Evolutionary conservation across 148 eudicot genomes (phyloP), one percentile per base, ranked within the genome.

Genomic region (Pharnaceum exiguum): DNA sequence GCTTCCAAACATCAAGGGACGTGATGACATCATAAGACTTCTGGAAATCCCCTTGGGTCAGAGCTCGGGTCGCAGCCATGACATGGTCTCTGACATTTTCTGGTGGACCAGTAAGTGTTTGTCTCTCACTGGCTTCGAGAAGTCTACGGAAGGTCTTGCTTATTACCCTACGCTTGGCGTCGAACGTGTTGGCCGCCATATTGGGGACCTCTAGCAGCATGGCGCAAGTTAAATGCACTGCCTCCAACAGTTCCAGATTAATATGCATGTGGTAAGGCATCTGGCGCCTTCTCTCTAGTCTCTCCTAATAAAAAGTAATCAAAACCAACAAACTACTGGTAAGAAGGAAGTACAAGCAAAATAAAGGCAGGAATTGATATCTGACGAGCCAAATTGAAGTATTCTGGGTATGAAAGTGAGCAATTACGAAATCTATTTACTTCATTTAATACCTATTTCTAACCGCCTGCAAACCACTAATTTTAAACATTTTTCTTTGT

Each of bases 211-310:
- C 95, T 1, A 86, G 78, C 58, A 86, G 72, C 89, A 86, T 86
- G 25, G 95, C 95, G 62, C 95, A 74, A 16, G 75, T 86, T 31
- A 86, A 57, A 60, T 86, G 95, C 18, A 83, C 86, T 18, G 95
- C 76, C 54, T 86, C 95, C 5, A 86, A 74, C 56, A 86, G 86
- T 57, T 86, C 95, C 2, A 86, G 95, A 59, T 80, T 86, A 47
- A 83, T 86, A 64, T 86, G 95, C 95, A 86, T 82, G 66, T 86
- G 89, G 77, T 82, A 86, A 11, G 95, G 95, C 95, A 86, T 86
- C 73, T 83, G 89, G 1, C 88, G 75, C 52, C 86, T 69, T 74
- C 86, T 86, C 65, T 83, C 95, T 65, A 80, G 23, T 28, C 86
- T 78, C 65, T 86, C 89, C 95, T 86, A 77, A 31, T 21, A 46